Base-by-base conservation (phyloP, 768 basidiomycete species). In the Lactarius indigo region DNA sequence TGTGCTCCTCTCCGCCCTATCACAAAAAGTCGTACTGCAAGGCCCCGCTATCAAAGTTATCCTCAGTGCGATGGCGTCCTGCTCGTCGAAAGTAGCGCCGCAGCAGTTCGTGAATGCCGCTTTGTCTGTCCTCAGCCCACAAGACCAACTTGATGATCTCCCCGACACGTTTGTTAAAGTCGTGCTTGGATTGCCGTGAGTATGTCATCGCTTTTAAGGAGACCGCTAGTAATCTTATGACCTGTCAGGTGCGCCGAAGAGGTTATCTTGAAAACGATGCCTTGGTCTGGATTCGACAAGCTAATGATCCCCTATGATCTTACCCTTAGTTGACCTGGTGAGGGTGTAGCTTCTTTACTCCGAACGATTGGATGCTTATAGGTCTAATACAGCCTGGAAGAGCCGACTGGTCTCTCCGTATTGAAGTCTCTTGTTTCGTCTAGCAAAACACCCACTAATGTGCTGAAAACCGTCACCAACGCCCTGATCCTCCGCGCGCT, bases 1-100 rank as follows among this genome's bases (percentile, higher is more conserved):
- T 71, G 82, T 94, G 64, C 80, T 95, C 10, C 78, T 95, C 0
- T 84, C 87, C 1, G 81, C 87, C 0, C 80, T 96, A 28, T 85
- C 90, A 0, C 86, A 86, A 69, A 88, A 87, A 76, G 84, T 84
- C 60, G 79, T 80, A 15, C 72, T 96, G 39, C 80, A 85, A 1
- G 70, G 84, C 1, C 73, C 83, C 23, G 91, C 89, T 1, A 66
- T 93, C 63, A 84, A 83, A 64, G 80, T 82, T 2, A 82, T 94
- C 23, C 67, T 92, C 10, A 74, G 74, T 37, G 74, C 82, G 2
- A 86, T 93, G 77, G 72, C 83, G 5, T 75, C 77, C 23, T 84
- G 82, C 71, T 85, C 84, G 6, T 71, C 75, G 13, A 76, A 76
- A 4, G 84, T 87, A 1, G 77, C 81, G 1, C 78, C 84, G 1